A percentile compares a stretch with the other conserved stretches of the same genome.
These are phyloP conservation scores for Trichosporon ovoides DNA, from an alignment of 1,284 basidiomycete species.

Conservation along the genomic window DNA sequence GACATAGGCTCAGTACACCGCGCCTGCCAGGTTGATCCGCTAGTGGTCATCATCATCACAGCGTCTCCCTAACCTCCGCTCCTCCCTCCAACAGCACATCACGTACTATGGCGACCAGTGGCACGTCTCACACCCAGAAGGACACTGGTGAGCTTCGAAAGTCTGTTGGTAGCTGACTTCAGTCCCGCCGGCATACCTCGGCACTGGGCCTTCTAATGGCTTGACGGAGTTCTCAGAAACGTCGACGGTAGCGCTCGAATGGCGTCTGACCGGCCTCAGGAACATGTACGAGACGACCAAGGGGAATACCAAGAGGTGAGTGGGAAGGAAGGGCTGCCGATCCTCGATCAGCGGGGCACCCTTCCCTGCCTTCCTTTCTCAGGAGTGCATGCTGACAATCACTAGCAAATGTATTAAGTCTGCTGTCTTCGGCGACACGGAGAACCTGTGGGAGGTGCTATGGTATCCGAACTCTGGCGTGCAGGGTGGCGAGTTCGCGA, in stretches of 20 bases:
- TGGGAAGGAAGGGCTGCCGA: no score
- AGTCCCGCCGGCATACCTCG: background rate
- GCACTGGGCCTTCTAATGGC: background rate
- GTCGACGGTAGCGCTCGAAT: slow-evolving; percentile 64
- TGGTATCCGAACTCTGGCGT: slow-evolving; percentile 76
- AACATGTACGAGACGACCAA: slow-evolving; percentile 63
- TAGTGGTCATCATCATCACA: no score
- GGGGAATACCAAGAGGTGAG: slow-evolving; percentile 47
- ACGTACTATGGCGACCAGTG: background rate
- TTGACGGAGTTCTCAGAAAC: slow-evolving; percentile 54
- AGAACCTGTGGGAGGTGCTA: slow-evolving; percentile 57
- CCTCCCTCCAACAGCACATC: no score
- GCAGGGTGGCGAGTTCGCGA: slow-evolving; percentile 56
- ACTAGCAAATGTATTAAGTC: slow-evolving; percentile 49
- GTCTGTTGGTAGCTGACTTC: background rate
- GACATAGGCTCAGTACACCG: no score
- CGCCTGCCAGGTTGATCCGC: no score
- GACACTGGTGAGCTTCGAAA: background rate
- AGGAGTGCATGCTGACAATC: slow-evolving; percentile 4
- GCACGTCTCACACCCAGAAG: background rate
- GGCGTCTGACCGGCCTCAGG: slow-evolving; percentile 64
- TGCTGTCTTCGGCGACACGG: slow-evolving; percentile 47
- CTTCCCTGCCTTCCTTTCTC: background rate
- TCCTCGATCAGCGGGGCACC: background rate
- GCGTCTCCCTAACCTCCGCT: no score